A percentile compares a stretch with the other conserved stretches of the same genome.
Conservation (phyloP, 768 basidiomycete genomes). For the Mycena sanguinolenta region DNA sequence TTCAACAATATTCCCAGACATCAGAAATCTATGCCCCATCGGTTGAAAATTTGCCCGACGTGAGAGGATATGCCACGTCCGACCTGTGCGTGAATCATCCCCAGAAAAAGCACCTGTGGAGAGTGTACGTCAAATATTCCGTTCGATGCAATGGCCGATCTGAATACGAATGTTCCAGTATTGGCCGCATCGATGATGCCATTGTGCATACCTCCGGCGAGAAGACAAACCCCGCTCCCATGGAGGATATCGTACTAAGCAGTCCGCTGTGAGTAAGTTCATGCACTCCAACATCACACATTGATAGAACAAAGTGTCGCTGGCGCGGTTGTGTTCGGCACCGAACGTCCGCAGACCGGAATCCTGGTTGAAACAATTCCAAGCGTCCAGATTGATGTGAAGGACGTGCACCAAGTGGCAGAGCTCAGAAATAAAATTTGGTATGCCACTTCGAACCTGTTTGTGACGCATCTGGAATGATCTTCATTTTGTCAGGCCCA, state of each 20-base stretch:
- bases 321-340: constrained; percentile 60
- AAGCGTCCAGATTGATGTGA: constrained; percentile 43
- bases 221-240: constrained; percentile 49
- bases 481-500: constrained; percentile 46
- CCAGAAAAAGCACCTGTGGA: constrained; percentile 50
- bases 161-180: neutral
- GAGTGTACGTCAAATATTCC: neutral
- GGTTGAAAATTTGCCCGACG: constrained; percentile 50
- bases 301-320: constrained; percentile 38
- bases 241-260: constrained; percentile 41
- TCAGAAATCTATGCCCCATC: neutral
- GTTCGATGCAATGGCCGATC: neutral
- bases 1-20: neutral
- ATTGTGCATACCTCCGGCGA: constrained; percentile 33
- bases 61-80: constrained; percentile 53
- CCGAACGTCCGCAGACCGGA: constrained; percentile 51
- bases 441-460: constrained; percentile 20
- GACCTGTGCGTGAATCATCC: constrained; percentile 55
- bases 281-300: no score
- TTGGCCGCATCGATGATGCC: neutral
- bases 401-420: constrained; percentile 36
- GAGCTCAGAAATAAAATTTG: constrained; percentile 43
- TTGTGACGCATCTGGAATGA: neutral
- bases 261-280: constrained; percentile 42
- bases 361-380: constrained; percentile 49